These are phyloP conservation scores for Carex myosuroides DNA, from an alignment of 176 grass and related monocot species.

Conservation along the genomic window DNA sequence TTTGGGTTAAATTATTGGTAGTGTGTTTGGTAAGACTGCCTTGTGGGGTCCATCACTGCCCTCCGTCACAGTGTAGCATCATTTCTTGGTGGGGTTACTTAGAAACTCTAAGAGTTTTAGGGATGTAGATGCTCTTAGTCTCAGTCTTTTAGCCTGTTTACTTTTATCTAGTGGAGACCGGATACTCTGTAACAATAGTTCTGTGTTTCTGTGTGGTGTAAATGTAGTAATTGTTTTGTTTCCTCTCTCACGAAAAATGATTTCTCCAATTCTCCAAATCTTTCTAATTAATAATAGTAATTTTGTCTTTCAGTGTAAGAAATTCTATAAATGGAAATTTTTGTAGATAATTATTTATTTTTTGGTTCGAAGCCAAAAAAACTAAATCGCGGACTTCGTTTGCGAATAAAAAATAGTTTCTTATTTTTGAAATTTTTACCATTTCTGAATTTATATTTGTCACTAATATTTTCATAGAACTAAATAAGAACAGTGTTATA, in stretches of 20 bases:
- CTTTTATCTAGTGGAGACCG: background rate
- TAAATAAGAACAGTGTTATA: background rate
- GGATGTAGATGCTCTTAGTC: no score
- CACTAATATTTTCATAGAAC: background rate
- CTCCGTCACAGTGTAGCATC: background rate
- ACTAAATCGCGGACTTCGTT: background rate
- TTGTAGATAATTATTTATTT: background rate
- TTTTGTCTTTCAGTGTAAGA: background rate
- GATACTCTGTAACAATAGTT: background rate
- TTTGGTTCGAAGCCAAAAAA: background rate
- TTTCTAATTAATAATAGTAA: background rate
- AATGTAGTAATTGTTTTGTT: no score
- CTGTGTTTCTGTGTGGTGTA: background rate
- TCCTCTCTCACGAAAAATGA: background rate
- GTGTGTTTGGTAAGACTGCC: background rate
- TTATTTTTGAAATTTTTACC: background rate
- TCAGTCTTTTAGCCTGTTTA: background rate
- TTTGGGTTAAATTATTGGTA: slow-evolving; percentile 16
- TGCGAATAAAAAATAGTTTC: background rate
- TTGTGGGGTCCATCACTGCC: background rate
- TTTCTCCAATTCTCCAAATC: background rate
- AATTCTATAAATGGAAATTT: background rate
- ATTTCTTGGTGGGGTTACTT: background rate
- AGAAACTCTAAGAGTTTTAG: no score
- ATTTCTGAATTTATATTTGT: background rate